Conservation (phyloP, 2,329 filamentous ascomycete species). For the Talaromyces funiculosus region DNA sequence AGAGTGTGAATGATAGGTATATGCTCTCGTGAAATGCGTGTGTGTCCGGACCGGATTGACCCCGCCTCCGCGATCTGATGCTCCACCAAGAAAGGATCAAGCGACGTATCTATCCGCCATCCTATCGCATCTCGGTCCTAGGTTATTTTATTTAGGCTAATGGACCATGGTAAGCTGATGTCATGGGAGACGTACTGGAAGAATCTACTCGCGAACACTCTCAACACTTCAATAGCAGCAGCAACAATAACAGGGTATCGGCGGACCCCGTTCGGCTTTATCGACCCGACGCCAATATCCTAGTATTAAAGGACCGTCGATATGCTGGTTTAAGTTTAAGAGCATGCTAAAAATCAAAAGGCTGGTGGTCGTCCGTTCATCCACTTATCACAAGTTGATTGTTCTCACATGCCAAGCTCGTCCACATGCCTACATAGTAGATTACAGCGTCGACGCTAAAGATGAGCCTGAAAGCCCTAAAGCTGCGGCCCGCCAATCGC, state of each 20-base stretch:
- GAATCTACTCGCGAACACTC: background rate
- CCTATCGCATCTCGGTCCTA: background rate
- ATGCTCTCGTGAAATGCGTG: background rate
- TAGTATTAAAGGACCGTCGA: background rate
- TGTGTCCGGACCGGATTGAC: background rate
- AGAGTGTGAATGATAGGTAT: no score
- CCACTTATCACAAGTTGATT: background rate
- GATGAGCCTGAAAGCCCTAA: background rate
- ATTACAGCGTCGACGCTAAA: no score
- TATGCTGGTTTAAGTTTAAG: background rate
- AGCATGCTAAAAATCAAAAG: background rate
- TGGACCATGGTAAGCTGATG: background rate
- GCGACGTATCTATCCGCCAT: background rate
- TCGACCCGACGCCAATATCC: background rate
- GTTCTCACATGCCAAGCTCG: background rate
- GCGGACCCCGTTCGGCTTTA: background rate
- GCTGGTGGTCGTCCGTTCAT: background rate
- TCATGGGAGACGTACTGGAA: background rate
- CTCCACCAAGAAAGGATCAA: background rate
- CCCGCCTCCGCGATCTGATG: background rate
- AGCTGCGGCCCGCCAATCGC: background rate
- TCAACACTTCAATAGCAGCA: background rate
- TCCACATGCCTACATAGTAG: no score
- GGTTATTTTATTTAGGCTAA: background rate
- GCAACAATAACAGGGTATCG: background rate